phyloP scores from a whole-genome alignment of 108 stramenopile genomes.

The Skeletonema grethae region DNA sequence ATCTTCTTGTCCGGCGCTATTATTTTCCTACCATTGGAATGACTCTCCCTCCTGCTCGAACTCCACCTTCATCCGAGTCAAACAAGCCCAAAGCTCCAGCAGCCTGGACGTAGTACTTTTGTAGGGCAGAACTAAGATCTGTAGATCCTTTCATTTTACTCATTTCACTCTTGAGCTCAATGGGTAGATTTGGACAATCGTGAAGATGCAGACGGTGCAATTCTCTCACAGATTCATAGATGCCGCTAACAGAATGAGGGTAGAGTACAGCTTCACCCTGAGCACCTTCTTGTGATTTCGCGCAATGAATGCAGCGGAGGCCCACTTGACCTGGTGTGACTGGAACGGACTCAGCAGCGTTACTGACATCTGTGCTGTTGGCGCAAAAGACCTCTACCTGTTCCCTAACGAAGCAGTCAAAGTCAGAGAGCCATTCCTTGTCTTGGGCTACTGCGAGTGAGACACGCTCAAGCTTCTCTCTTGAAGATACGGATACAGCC shows the following conservation, averaged over 20 bases:
- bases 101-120: conserved; percentile 77
- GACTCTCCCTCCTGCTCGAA: conserved; percentile 64
- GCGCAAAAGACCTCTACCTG: conserved; percentile 83
- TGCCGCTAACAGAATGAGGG: conserved; percentile 76
- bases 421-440: conserved; percentile 82
- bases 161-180: conserved; percentile 44
- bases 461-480: conserved; percentile 31
- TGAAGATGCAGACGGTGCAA: conserved; percentile 83
- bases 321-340: conserved; percentile 76
- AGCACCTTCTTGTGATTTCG: conserved; percentile 40
- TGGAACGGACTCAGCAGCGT: conserved; percentile 58
- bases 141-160: conserved; percentile 57
- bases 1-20: too few relatives aligned
- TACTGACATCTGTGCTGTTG: conserved; percentile 59
- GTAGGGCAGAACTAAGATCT: conserved; percentile 71
- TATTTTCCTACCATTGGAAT: not conserved
- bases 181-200: conserved; percentile 62
- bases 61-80: conserved; percentile 71
- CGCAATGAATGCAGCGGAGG: conserved; percentile 82
- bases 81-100: conserved; percentile 76
- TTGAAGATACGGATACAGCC: not conserved
- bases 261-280: conserved; percentile 61
- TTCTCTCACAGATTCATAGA: conserved; percentile 81
- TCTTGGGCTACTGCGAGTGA: conserved; percentile 82
- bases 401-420: conserved; percentile 74